A percentile compares a stretch with the other conserved stretches of the same genome.
These are phyloP conservation scores for Debaryomyces tyrocola DNA, from an alignment of 805 yeast species.

Conservation along the genomic window DNA sequence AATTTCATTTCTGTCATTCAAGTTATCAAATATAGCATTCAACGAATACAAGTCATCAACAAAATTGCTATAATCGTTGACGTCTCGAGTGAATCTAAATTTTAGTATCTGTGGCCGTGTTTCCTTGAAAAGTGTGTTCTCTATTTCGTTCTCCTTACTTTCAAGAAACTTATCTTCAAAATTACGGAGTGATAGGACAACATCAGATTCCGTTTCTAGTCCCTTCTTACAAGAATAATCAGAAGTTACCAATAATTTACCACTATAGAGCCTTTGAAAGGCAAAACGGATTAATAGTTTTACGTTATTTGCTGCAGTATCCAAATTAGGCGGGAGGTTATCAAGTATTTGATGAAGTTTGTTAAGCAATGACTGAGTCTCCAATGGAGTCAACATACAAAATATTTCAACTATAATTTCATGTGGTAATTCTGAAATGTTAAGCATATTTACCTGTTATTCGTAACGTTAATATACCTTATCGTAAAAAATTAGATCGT, in stretches of 20 bases:
- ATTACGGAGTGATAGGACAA: constrained; percentile 10
- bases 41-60: constrained; percentile 19
- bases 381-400: constrained; percentile 10
- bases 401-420: constrained; percentile 19
- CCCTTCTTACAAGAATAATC: constrained; percentile 8
- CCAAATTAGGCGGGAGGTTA: not conserved
- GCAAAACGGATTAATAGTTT: constrained; percentile 9
- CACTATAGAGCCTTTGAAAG: constrained; percentile 20
- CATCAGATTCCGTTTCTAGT: constrained; percentile 7
- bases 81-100: constrained; percentile 19
- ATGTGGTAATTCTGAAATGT: constrained; percentile 14
- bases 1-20: constrained; percentile 10
- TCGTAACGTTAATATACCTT: not conserved
- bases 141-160: constrained; percentile 4
- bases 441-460: not conserved
- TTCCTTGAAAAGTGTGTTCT: constrained; percentile 9
- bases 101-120: constrained; percentile 21
- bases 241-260: constrained; percentile 12
- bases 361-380: constrained; percentile 9
- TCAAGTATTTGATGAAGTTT: not conserved
- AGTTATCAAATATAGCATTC: constrained; percentile 15
- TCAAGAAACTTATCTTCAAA: constrained; percentile 12
- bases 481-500: too few relatives aligned
- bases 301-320: not conserved
- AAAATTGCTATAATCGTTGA: constrained; percentile 22